phyloP scores from a whole-genome alignment of 2,329 filamentous ascomycete genomes.

The Arthrocladium fulminans region DNA sequence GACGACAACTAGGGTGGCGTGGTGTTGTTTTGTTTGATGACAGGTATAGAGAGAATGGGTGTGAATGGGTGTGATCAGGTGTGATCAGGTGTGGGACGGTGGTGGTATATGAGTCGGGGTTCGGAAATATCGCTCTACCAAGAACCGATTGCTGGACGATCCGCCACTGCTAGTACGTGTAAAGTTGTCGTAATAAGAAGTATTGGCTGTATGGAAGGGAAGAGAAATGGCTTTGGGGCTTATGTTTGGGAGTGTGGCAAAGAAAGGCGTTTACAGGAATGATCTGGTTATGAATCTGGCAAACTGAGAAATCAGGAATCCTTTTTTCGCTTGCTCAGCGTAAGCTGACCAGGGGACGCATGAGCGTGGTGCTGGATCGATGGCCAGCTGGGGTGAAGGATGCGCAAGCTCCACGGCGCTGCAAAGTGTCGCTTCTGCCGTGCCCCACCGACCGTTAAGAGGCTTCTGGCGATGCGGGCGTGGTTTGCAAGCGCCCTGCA shows the following conservation, averaged over 20 bases:
- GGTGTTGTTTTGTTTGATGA: not conserved
- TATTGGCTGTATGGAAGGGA: not conserved
- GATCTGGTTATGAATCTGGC: not conserved
- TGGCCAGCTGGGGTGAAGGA: not conserved
- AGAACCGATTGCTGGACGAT: not conserved
- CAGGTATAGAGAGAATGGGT: not conserved
- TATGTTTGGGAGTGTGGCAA: not conserved
- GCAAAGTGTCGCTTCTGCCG: not conserved
- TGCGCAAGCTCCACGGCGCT: not conserved
- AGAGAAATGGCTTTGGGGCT: not conserved
- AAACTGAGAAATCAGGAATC: not conserved
- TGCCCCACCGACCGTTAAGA: not conserved
- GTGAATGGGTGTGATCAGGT: no score
- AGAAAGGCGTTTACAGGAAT: not conserved
- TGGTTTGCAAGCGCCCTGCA: slow-evolving; percentile 6
- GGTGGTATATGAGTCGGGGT: not conserved
- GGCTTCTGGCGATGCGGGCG: not conserved
- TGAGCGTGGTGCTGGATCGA: not conserved
- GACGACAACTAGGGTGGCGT: no score
- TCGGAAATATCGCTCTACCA: not conserved
- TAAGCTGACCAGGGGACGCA: not conserved
- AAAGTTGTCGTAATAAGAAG: not conserved
- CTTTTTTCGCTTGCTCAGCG: not conserved
- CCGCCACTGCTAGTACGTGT: not conserved
- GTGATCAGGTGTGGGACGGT: not conserved